phyloP scores from a whole-genome alignment of 148 eudicot species.

The Rhododendron vialii region DNA sequence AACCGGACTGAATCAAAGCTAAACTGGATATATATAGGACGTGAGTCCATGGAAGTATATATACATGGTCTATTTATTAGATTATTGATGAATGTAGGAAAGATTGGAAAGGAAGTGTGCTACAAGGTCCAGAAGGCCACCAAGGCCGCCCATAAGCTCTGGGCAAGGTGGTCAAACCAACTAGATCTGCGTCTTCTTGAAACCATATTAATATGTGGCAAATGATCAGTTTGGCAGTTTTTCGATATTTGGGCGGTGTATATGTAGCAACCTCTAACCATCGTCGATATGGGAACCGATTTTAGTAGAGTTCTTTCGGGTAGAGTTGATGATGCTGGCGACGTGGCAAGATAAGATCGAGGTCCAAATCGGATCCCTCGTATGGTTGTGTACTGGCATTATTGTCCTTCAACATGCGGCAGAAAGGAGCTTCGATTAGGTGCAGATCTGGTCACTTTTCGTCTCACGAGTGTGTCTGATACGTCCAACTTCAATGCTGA shows the following conservation, averaged over 20 bases:
- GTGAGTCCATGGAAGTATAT: background rate
- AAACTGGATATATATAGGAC: no score
- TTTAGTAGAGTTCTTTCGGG: no score
- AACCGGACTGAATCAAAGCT: no score
- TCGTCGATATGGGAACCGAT: background rate
- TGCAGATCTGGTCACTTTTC: no score
- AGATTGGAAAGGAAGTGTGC: background rate
- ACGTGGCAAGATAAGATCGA: no score
- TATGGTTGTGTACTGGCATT: no score
- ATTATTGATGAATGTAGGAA: background rate
- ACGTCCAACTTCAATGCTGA: no score
- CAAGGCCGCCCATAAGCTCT: background rate
- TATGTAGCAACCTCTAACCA: background rate
- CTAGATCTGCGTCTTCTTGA: background rate
- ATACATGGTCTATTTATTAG: background rate
- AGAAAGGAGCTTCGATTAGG: no score
- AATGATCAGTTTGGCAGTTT: background rate
- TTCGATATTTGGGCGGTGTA: background rate
- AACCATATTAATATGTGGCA: background rate
- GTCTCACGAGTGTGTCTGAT: no score
- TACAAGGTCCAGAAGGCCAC: background rate
- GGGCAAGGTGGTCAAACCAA: slow-evolving; percentile 5
- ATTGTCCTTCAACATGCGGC: no score
- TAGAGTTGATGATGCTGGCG: no score
- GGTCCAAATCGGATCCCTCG: no score